Conservation (phyloP, 257 asterid genomes). For the Capsicum baccatum region DNA sequence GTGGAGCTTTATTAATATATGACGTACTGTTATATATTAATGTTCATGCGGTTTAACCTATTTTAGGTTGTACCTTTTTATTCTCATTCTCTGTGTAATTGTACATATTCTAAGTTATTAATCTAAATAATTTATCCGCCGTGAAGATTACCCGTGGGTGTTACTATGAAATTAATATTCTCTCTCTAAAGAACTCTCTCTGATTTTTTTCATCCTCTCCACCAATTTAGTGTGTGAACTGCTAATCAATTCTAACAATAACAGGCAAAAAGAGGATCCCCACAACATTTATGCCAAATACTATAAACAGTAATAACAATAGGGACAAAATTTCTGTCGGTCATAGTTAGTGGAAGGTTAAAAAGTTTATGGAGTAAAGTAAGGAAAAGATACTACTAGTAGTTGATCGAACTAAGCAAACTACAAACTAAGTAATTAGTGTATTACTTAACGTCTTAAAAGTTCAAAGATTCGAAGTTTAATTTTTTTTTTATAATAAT, state of each 20-base stretch:
- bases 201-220: too few relatives aligned
- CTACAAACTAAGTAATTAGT: background rate
- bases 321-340: background rate
- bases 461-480: background rate
- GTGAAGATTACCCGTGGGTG: too few relatives aligned
- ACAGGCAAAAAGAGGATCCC: background rate
- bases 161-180: too few relatives aligned
- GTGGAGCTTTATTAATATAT: too few relatives aligned
- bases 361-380: background rate
- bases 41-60: too few relatives aligned
- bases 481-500: background rate
- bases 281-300: background rate
- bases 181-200: too few relatives aligned
- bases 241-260: background rate
- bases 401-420: background rate
- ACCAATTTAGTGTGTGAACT: too few relatives aligned
- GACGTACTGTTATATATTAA: too few relatives aligned
- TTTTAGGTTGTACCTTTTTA: too few relatives aligned
- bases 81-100: too few relatives aligned
- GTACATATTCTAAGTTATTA: too few relatives aligned
- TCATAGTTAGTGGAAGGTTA: background rate
- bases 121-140: too few relatives aligned
- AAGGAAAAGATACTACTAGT: background rate
- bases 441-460: background rate
- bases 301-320: background rate